A percentile compares a stretch with the other conserved stretches of the same genome.
phyloP scores from a whole-genome alignment of 352 stramenopile genomes.

The Sclerospora graminicola region DNA sequence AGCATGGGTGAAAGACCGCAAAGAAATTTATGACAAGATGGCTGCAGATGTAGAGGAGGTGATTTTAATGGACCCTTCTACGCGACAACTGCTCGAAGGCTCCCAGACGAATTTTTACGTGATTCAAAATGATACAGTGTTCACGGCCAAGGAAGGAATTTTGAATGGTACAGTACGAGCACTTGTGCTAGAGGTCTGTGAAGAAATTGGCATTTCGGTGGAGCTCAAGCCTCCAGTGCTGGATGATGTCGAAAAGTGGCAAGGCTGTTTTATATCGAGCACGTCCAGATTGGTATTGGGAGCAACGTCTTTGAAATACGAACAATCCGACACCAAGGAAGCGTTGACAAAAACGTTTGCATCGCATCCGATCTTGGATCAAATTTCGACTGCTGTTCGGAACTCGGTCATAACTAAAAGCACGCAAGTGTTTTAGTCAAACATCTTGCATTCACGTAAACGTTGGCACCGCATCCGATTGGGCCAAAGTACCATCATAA shows the following conservation, averaged over 20 bases:
- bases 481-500: too few species aligned
- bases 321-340: conserved; percentile 24
- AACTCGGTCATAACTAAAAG: conserved; percentile 42
- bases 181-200: conserved; percentile 60
- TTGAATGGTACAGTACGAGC: conserved; percentile 68
- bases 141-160: conserved; percentile 62
- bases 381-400: conserved; percentile 35
- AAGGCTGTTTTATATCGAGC: conserved; percentile 77
- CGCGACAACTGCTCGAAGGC: conserved; percentile 49
- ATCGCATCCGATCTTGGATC: conserved; percentile 29
- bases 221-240: conserved; percentile 42
- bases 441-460: too few species aligned
- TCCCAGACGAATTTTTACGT: conserved; percentile 83
- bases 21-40: conserved; percentile 65
- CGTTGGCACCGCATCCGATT: too few species aligned
- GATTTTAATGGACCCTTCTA: conserved; percentile 42
- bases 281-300: conserved; percentile 71
- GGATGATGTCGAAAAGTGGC: conserved; percentile 45
- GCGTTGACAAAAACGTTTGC: conserved; percentile 21
- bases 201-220: conserved; percentile 37
- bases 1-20: conserved; percentile 61
- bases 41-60: conserved; percentile 61
- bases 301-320: conserved; percentile 38
- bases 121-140: conserved; percentile 39
- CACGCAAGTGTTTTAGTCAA: conserved; percentile 38